These are phyloP conservation scores for Jimgerdemannia lactiflua DNA, from an alignment of 192 early-diverging fungal species.

Conservation along the genomic window DNA sequence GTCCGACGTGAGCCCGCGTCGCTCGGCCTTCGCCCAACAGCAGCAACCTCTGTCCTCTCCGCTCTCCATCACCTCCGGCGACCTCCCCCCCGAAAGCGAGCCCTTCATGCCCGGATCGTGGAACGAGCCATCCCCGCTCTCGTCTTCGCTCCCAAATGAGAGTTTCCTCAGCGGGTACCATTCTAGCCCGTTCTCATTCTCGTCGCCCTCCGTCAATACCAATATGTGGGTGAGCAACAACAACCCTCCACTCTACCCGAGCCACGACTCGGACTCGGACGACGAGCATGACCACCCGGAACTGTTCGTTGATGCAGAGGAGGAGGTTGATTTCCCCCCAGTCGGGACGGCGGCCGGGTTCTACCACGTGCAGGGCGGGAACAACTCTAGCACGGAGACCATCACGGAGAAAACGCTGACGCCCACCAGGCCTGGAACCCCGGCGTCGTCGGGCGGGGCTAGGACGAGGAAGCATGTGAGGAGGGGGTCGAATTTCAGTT, in stretches of 20 bases:
- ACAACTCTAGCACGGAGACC: not conserved
- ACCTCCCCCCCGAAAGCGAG: conserved; percentile 6
- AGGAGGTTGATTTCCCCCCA: not conserved
- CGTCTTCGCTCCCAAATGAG: conserved; percentile 20
- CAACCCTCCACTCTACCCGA: no score
- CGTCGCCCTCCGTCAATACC: conserved; percentile 2
- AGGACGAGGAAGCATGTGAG: not conserved
- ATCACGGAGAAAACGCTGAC: not conserved
- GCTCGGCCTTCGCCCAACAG: not conserved
- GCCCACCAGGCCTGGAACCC: not conserved
- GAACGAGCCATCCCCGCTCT: conserved; percentile 11
- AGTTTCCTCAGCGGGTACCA: conserved; percentile 23
- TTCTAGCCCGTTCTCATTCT: conserved; percentile 3
- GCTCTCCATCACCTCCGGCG: conserved; percentile 3
- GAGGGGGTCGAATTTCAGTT: not conserved
- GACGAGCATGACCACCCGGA: not conserved
- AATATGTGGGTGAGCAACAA: no score
- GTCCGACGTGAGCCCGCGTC: not conserved
- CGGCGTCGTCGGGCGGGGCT: no score
- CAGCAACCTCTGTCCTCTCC: not conserved
- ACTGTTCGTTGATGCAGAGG: no score
- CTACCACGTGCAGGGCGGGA: not conserved
- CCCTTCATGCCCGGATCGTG: conserved; percentile 4
- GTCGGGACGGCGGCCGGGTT: not conserved
- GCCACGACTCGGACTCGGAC: not conserved